phyloP scores from a whole-genome alignment of 2,329 filamentous ascomycete species.

The Beauveria pseudobassiana region DNA sequence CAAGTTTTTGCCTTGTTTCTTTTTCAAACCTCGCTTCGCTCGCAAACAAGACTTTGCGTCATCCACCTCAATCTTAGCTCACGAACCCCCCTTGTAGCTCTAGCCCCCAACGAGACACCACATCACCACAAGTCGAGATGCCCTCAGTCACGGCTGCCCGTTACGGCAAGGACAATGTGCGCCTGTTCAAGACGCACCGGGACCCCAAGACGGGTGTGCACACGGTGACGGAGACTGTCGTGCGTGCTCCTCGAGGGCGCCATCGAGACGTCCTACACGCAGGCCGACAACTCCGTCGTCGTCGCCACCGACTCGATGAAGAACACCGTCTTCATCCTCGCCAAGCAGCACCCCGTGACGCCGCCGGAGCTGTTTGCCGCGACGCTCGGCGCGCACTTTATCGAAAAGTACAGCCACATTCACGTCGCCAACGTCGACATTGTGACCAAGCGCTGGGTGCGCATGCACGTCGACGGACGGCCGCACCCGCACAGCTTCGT shows the following conservation, averaged over 20 bases:
- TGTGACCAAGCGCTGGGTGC: slow-evolving; percentile 82
- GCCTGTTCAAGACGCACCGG: slow-evolving; percentile 87
- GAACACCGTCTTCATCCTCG: slow-evolving; percentile 92
- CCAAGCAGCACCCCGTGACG: slow-evolving; percentile 86
- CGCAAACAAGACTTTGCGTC: not conserved
- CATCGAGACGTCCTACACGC: slow-evolving; percentile 84
- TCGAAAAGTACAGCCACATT: slow-evolving; percentile 84
- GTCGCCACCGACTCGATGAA: slow-evolving; percentile 98
- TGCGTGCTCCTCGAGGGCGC: slow-evolving; percentile 87
- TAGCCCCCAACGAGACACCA: not conserved
- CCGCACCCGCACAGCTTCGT: slow-evolving; percentile 93
- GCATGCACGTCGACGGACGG: slow-evolving; percentile 78
- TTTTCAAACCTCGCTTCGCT: not conserved
- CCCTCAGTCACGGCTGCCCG: slow-evolving; percentile 55
- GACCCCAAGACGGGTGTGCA: slow-evolving; percentile 71
- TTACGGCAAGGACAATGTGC: slow-evolving; percentile 97
- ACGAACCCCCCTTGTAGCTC: not conserved
- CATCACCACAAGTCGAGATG: slow-evolving; percentile 33
- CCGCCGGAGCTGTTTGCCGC: slow-evolving; percentile 89
- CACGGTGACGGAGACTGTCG: slow-evolving; percentile 88
- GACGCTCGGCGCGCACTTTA: slow-evolving; percentile 80
- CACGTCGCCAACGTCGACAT: slow-evolving; percentile 74
- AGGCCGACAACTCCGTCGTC: slow-evolving; percentile 88
- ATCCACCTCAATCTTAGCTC: not conserved
- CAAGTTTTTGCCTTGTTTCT: not conserved